Conservation (phyloP, 768 basidiomycete species). For the Hortiboletus flavorubellus region DNA sequence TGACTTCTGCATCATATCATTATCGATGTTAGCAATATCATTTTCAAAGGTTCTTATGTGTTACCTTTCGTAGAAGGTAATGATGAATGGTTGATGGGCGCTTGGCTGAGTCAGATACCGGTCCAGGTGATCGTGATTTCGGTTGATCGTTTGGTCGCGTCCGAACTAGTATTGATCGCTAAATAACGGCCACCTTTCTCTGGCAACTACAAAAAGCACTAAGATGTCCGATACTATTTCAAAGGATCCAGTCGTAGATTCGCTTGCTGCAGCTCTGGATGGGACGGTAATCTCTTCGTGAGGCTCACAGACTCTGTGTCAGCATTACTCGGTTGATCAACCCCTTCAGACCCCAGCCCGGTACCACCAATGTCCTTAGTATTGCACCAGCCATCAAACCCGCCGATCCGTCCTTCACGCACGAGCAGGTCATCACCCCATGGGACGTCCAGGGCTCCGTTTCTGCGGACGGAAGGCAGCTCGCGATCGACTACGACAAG, state of each 20-base stretch:
- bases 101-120: not conserved
- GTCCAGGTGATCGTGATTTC: constrained; percentile 8
- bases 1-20: constrained; percentile 30
- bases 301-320: constrained; percentile 12
- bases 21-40: constrained; percentile 21
- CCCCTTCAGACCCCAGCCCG: constrained; percentile 13
- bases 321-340: not conserved
- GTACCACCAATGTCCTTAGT: not conserved
- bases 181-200: not conserved
- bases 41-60: not conserved
- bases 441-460: constrained; percentile 97
- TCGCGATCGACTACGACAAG: constrained; percentile 96
- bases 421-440: constrained; percentile 86
- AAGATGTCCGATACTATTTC: constrained; percentile 23
- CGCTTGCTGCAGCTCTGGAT: constrained; percentile 26
- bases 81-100: not conserved
- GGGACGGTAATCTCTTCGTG: constrained; percentile 32
- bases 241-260: constrained; percentile 27
- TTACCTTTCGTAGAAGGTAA: constrained; percentile 5
- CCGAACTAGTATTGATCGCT: too few species aligned
- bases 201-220: not conserved
- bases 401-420: constrained; percentile 27
- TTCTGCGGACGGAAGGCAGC: constrained; percentile 82
- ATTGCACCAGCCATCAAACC: constrained; percentile 33
- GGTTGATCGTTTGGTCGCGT: not conserved